phyloP scores from a whole-genome alignment of 768 basidiomycete species.

The Stropharia rugosoannulata region DNA sequence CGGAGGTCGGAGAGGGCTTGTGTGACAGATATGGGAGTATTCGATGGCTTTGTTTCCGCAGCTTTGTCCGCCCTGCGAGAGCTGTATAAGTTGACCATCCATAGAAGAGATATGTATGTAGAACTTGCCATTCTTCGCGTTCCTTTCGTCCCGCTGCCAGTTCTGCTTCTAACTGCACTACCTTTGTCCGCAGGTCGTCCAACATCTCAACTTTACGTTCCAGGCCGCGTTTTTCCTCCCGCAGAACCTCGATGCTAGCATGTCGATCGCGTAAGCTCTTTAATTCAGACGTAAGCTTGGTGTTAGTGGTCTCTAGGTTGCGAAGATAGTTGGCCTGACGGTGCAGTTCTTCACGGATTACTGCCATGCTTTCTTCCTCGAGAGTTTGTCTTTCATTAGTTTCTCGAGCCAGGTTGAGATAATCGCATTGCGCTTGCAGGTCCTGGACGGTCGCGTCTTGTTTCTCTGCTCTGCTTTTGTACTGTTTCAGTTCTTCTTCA shows the following conservation, averaged over 20 bases:
- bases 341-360: constrained; percentile 68
- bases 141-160: constrained; percentile 59
- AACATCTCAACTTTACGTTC: constrained; percentile 49
- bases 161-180: constrained; percentile 61
- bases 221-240: constrained; percentile 70
- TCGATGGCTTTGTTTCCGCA: constrained; percentile 29
- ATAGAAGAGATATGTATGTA: background rate
- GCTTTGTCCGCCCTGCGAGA: constrained; percentile 36
- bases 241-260: constrained; percentile 65
- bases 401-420: constrained; percentile 34
- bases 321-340: constrained; percentile 64
- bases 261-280: constrained; percentile 50
- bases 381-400: constrained; percentile 19
- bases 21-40: constrained; percentile 53
- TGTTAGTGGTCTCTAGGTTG: constrained; percentile 57
- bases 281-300: constrained; percentile 54
- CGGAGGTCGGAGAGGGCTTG: constrained; percentile 61
- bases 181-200: constrained; percentile 55
- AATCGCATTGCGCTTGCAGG: constrained; percentile 50
- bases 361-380: constrained; percentile 55
- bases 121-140: constrained; percentile 55
- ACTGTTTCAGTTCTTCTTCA: constrained; percentile 45
- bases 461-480: constrained; percentile 39
- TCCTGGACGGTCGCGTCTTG: constrained; percentile 38
- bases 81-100: background rate